Evolutionary conservation across 805 yeast species (phyloP), one percentile per base, ranked within the genome.

Genomic region (Lachancea nothofagi): DNA sequence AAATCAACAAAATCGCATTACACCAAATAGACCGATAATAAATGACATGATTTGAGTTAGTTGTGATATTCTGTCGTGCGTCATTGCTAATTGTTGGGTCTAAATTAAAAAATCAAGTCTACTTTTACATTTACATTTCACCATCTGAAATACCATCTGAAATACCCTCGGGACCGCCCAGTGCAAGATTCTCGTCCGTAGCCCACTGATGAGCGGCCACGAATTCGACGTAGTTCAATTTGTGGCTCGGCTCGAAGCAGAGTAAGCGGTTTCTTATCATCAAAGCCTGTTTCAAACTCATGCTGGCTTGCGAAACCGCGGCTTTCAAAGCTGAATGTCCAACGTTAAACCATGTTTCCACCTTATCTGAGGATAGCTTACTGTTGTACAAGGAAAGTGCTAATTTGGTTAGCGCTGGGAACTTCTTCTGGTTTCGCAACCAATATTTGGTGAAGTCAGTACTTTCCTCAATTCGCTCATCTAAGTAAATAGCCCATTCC

Each of bases 401-500:
- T 24, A 41, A 28, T 15, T 37, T 36, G 26, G 38, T 33, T 10
- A 44, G 37, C 17, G 34, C 15, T 2, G 44, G 47, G 28, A 36
- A 46, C 32, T 33, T 38, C 25, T 33, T 39, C 41, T 45, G 49
- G 33, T 43, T 46, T 20, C 35, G 34, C 14, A 46, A 35, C 49
- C 49, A 46, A 28, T 46, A 46, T 15, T 40, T 41, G 7, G 43
- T 39, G 18, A 30, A 38, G 23, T 29, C 40, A n/a, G 27, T 29
- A 26, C 28, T 33, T 14, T 34, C 22, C 28, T 43, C 45, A 19
- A 33, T 24, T n/a, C 45, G 45, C 36, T 46, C 49, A 20, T 33
- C 43, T 40, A 46, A 21, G 22, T 43, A 45, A 18, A 43, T 7
- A 20, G 38, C 41, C 49, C 49, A 45, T 28, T 45, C 49, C 14